phyloP scores from a whole-genome alignment of 2,329 filamentous ascomycete genomes.

The Neofusicoccum kwambonambiense region DNA sequence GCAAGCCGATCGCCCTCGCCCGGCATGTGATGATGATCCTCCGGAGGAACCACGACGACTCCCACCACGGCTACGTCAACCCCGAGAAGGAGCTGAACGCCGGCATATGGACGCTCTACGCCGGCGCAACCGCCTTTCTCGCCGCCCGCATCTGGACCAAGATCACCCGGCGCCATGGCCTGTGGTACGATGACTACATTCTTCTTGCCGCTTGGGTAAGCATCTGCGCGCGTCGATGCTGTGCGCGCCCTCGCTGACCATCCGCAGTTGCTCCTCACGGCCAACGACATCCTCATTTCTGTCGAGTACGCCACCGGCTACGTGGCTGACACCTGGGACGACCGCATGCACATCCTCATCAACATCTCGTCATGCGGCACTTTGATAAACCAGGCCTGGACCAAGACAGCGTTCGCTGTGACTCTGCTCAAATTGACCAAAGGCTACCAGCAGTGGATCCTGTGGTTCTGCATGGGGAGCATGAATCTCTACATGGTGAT shows the following conservation, averaged over 20 bases:
- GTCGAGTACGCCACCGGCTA: slow-evolving; percentile 52
- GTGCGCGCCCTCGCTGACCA: background rate
- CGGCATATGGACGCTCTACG: slow-evolving; percentile 40
- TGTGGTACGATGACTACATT: slow-evolving; percentile 44
- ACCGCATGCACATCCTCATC: slow-evolving; percentile 55
- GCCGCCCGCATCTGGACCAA: slow-evolving; percentile 38
- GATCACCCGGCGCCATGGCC: slow-evolving; percentile 36
- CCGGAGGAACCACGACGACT: slow-evolving; percentile 18
- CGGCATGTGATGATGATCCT: slow-evolving; percentile 9
- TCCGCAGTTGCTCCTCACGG: slow-evolving; percentile 42
- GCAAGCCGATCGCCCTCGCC: background rate
- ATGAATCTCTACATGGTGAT: slow-evolving; percentile 52
- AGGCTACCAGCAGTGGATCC: slow-evolving; percentile 42
- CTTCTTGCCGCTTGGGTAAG: slow-evolving; percentile 38
- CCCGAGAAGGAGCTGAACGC: slow-evolving; percentile 37
- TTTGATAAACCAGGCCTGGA: slow-evolving; percentile 37
- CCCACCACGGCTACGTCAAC: slow-evolving; percentile 29
- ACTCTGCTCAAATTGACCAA: slow-evolving; percentile 46
- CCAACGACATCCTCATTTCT: slow-evolving; percentile 48
- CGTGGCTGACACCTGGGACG: slow-evolving; percentile 48
- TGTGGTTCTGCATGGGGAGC: slow-evolving; percentile 51
- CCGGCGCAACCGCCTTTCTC: slow-evolving; percentile 37
- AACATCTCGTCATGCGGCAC: slow-evolving; percentile 43
- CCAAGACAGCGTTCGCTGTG: slow-evolving; percentile 41
- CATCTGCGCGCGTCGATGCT: background rate